A percentile compares a stretch with the other conserved stretches of the same genome.
Conservation (phyloP, 371 early-diverging fungal genomes). For the Mortierella sp. region DNA sequence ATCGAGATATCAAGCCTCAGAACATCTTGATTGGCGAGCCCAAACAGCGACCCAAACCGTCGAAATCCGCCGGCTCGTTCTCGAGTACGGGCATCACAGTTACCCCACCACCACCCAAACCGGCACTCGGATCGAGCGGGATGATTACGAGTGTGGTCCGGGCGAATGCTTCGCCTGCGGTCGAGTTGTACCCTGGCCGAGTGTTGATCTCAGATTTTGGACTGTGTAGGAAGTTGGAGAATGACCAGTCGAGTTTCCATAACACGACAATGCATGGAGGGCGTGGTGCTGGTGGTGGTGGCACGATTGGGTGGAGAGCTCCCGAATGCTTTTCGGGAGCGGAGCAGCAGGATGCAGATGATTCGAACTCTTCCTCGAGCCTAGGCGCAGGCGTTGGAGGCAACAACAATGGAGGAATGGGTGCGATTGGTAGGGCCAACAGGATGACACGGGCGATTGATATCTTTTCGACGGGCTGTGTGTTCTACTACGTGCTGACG, state of each 20-base stretch:
- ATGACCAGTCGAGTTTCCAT: conserved; percentile 94
- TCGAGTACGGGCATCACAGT: conserved; percentile 13
- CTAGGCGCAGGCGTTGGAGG: conserved; percentile 30
- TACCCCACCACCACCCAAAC: conserved; percentile 21
- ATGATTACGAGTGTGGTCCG: conserved; percentile 56
- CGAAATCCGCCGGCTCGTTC: conserved; percentile 16
- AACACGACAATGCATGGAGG: conserved; percentile 76
- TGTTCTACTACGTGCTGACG: conserved; percentile 92
- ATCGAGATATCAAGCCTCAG: conserved; percentile 96
- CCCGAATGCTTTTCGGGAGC: conserved; percentile 81
- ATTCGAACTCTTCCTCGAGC: conserved; percentile 24
- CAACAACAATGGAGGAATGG: conserved; percentile 18
- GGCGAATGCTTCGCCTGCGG: conserved; percentile 40
- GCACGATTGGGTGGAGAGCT: conserved; percentile 98
- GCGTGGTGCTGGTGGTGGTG: conserved; percentile 73
- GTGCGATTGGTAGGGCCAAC: conserved; percentile 27
- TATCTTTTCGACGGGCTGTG: conserved; percentile 96
- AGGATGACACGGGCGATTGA: conserved; percentile 93
- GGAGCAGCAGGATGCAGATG: conserved; percentile 35
- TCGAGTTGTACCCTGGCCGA: conserved; percentile 62
- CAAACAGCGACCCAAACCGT: conserved; percentile 57
- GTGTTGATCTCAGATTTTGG: conserved; percentile 98
- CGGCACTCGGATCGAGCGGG: conserved; percentile 43
- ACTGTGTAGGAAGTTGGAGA: conserved; percentile 93
- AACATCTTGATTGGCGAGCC: conserved; percentile 88